Base-by-base conservation (phyloP, 2,329 filamentous ascomycete genomes). In the Pseudogymnoascus sp. region DNA sequence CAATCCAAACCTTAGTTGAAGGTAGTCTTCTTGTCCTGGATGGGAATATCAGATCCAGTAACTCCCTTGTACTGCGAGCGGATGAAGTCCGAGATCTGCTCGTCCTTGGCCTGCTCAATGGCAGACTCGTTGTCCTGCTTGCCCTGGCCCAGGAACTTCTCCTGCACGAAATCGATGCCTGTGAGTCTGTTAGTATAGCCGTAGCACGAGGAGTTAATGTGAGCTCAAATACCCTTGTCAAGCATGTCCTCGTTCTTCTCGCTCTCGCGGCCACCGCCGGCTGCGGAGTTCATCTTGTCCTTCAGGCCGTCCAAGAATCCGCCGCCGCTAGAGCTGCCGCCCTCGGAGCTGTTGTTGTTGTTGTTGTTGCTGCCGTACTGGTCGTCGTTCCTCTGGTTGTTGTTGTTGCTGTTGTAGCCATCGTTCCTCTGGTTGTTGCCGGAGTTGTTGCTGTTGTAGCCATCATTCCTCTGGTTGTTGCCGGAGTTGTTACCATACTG, bases 231-330 rank as follows among this genome's bases (percentile, higher is more conserved):
- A 91, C 89, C 87, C 78, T 94, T 94, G 78, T 94, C 90, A 60
- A 94, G 83, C n/a, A 74, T 77, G 71, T 93, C 89, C 75, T 94
- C 90, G 68, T 92, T 89, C 83, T 91, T 87, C 82, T 93, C 90
- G 72, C 87, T 85, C 74, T 89, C 79, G 35, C 76, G 76, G 38
- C 90, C 90, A 61, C 90, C 90, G 36, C 90, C 90, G 17, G 87
- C 88, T 67, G 86, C 80, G 63, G 76, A 72, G 78, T 93, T 90
- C 64, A 92, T 60, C 78, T 90, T 91, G 76, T 87, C 82, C 72
- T 84, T 81, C 66, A 92, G 73, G 64, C 86, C 84, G 64, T 82
- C 78, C 58, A 83, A 72, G 73, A 82, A 79, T 62, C 79, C 77
- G 31, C 79, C 78, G 61, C 68, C 66, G 42, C 42, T 15, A 25